Evolutionary conservation across 2,329 filamentous ascomycete genomes (phyloP), one percentile per base, ranked within the genome.

Genomic region (Botrytis fabae): DNA sequence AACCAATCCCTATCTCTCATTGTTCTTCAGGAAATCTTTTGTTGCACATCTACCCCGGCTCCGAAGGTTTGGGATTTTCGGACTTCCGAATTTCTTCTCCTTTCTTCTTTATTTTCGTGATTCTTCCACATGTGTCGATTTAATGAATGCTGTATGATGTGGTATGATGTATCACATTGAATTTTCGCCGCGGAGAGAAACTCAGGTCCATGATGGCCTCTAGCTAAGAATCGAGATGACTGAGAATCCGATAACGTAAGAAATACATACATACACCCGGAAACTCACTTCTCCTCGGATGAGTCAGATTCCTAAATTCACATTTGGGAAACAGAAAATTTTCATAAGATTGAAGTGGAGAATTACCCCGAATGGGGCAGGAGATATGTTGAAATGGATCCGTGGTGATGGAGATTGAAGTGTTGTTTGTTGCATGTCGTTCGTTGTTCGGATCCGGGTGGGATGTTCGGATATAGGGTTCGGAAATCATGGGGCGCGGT

Each of bases 41-140:
- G 61, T 64, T 64, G 61, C 61, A 64, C 1, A 44, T 46, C 61
- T 64, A 46, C 61, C 32, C 18, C 61, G 61, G 61, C 40, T 64
- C 61, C 61, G 40, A 64, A 46, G 20, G 2, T 46, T 14, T n/a
- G 20, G 25, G 25, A 12, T 2, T 46, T 10, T 44, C 61, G 61
- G 61, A 63, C 40, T 63, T 63, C 40, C 40, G 61, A 64, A 28
- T 28, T 28, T 28, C 28, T 35, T 10, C 16, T 40, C 16, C 16
- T 44, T 16, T 14, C 20, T 22, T 12, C n/a, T 42, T 22, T 25
- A 20, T 25, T 7, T 7, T 9, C 7, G 38, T 7, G 38, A 38
- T 38, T 38, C 38, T 38, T 9, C 7, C 38, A 38, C 1, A 38
- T 38, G 9, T 38, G 38, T 38, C 7, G 38, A 38, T 38, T 38